A percentile compares a stretch with the other conserved stretches of the same genome.
phyloP scores from a whole-genome alignment of 176 grass and related monocot genomes.

The Oryza brachyantha region DNA sequence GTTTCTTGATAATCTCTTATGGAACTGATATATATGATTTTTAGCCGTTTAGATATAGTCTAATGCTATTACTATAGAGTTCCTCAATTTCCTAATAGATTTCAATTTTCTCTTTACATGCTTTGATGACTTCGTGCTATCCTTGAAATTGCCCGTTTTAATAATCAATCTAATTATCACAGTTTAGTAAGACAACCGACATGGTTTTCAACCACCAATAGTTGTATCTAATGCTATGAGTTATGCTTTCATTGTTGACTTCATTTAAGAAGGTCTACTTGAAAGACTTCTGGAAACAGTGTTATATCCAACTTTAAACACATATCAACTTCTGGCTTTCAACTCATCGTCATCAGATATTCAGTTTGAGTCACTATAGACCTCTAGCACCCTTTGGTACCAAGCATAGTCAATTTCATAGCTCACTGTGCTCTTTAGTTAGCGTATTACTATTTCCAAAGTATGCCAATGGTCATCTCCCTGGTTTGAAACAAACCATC shows the following conservation, averaged over 20 bases:
- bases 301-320: not conserved
- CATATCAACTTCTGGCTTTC: not conserved
- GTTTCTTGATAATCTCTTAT: no score
- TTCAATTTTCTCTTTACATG: not conserved
- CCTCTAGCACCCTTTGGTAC: not conserved
- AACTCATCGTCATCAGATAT: not conserved
- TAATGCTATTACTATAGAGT: not conserved
- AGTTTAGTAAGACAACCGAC: not conserved
- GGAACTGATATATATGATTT: no score
- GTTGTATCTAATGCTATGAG: not conserved
- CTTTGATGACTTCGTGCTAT: not conserved
- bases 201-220: not conserved
- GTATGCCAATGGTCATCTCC: no score
- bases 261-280: not conserved
- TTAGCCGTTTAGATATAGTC: no score
- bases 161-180: not conserved
- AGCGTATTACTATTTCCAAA: no score
- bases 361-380: not conserved
- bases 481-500: no score
- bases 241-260: not conserved
- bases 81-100: not conserved
- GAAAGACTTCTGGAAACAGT: not conserved
- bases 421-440: not conserved
- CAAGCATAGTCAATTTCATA: not conserved
- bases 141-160: not conserved